These are phyloP conservation scores for Mycena epipterygia DNA, from an alignment of 768 basidiomycete genomes.

Conservation along the genomic window DNA sequence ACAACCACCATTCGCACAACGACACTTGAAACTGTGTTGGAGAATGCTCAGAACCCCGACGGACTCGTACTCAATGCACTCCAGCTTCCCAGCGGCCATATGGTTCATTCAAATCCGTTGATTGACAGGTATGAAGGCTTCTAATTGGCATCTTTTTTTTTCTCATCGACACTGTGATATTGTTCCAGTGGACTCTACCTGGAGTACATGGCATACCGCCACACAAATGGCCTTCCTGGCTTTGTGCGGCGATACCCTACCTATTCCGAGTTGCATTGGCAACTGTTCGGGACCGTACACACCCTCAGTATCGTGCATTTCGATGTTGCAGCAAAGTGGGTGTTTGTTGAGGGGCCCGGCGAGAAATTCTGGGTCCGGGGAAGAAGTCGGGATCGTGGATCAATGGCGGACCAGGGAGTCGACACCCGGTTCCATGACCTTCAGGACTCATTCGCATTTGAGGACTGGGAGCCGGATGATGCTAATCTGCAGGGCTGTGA, in stretches of 20 bases:
- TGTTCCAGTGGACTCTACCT: slow-evolving; percentile 2
- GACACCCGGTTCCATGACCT: background rate
- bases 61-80: slow-evolving; percentile 14
- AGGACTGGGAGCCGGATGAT: slow-evolving; percentile 6
- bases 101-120: background rate
- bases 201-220: background rate
- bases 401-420: too few relatives aligned
- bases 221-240: background rate
- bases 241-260: background rate
- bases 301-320: background rate
- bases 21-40: background rate
- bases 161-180: background rate
- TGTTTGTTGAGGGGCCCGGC: background rate
- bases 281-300: background rate
- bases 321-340: background rate
- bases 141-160: background rate
- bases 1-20: background rate
- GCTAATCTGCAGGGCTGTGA: background rate
- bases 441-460: background rate
- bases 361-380: slow-evolving; percentile 14
- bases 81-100: background rate
- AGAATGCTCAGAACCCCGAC: background rate
- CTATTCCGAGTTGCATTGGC: background rate
- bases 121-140: background rate
- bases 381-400: background rate